Percentiles rank a stretch among this genome's conserved stretches.
Conservation (phyloP, 148 eudicot genomes). For the Suaeda aralocaspica region DNA sequence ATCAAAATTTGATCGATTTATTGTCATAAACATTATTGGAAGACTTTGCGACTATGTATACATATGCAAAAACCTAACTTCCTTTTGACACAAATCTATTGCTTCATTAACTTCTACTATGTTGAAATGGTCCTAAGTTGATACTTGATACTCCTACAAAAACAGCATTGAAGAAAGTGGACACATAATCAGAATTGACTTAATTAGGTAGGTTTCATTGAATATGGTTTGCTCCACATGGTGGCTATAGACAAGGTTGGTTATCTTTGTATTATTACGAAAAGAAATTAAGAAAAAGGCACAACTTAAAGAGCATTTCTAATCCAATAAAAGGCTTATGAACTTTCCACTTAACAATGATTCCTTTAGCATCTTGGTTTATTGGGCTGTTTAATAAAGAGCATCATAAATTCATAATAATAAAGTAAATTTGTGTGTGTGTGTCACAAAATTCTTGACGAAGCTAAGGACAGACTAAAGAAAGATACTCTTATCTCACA, state of each 20-base stretch:
- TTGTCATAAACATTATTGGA: too few relatives aligned
- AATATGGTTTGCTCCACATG: not conserved
- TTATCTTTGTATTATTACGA: not conserved
- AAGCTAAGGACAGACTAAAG: slow-evolving; percentile 1
- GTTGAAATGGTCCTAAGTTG: too few relatives aligned
- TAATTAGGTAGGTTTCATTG: not conserved
- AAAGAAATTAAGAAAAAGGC: not conserved
- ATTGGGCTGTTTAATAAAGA: not conserved
- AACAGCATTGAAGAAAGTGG: too few relatives aligned
- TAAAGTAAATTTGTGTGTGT: not conserved
- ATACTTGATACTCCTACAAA: too few relatives aligned
- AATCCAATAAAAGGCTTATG: not conserved
- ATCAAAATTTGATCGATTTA: too few relatives aligned
- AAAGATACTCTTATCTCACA: slow-evolving; percentile 3
- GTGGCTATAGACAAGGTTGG: not conserved
- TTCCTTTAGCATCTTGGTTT: not conserved
- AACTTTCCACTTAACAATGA: slow-evolving; percentile 11
- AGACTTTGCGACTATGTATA: too few relatives aligned
- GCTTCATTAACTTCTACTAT: too few relatives aligned
- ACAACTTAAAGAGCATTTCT: not conserved
- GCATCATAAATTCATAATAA: not conserved
- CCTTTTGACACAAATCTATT: too few relatives aligned
- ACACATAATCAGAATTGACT: not conserved
- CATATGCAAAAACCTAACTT: too few relatives aligned
- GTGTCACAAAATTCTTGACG: too few relatives aligned